Evolutionary conservation across 2,329 filamentous ascomycete species (phyloP).

Genomic region (Colletotrichum sp.): DNA sequence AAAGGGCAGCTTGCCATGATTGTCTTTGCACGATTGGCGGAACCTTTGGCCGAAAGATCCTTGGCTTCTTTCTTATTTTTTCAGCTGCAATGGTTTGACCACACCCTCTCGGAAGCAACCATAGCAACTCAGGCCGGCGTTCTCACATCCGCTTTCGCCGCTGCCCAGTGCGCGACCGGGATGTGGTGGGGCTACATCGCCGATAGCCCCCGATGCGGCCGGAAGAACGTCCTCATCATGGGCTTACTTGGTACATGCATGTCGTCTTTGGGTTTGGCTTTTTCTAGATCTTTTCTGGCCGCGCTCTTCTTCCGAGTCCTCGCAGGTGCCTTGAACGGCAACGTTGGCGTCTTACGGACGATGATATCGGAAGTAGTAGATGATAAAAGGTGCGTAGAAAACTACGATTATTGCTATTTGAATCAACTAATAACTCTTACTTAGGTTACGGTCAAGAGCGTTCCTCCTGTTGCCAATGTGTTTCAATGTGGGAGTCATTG

Average conservation of each 20-base stretch:
- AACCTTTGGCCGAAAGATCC: slow-evolving; percentile 30
- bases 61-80: slow-evolving; percentile 27
- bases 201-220: slow-evolving; percentile 20
- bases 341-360: slow-evolving; percentile 24
- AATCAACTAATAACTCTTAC: neutral
- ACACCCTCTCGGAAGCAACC: neutral
- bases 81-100: slow-evolving; percentile 22
- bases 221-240: slow-evolving; percentile 24
- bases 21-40: slow-evolving; percentile 29
- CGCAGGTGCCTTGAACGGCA: slow-evolving; percentile 25
- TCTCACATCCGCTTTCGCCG: slow-evolving; percentile 24
- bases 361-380: slow-evolving; percentile 27
- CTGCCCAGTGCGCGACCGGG: slow-evolving; percentile 24
- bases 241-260: slow-evolving; percentile 53
- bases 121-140: slow-evolving; percentile 24
- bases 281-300: slow-evolving; percentile 63
- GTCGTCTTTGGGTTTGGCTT: slow-evolving; percentile 74
- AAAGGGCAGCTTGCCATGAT: slow-evolving; percentile 30
- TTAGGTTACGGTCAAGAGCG: slow-evolving; percentile 18
- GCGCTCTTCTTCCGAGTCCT: slow-evolving; percentile 24
- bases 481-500: slow-evolving; percentile 27
- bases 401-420: neutral
- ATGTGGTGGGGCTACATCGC: slow-evolving; percentile 25
- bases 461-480: slow-evolving; percentile 27
- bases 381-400: slow-evolving; percentile 17